Evolutionary conservation across 345 rosid species (phyloP).

Genomic region (Arabis alpina): DNA sequence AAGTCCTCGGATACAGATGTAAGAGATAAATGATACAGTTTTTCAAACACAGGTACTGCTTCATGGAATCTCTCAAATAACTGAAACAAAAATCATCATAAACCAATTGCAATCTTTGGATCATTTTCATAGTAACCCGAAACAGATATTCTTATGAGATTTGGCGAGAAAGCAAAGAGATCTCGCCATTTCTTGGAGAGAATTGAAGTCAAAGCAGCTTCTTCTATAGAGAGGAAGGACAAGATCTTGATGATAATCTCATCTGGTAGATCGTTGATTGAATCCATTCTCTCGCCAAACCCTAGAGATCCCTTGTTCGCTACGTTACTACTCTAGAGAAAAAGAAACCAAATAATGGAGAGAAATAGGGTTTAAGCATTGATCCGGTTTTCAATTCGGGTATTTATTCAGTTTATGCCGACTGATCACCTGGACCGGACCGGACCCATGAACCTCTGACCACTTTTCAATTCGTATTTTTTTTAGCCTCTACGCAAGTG

Average conservation of each 20-base stretch:
- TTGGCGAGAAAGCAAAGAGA: background rate
- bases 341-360: no score
- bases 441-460: background rate
- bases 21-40: no score
- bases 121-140: background rate
- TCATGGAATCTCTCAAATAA: no score
- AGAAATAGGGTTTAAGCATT: no score
- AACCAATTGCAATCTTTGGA: no score
- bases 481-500: background rate
- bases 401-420: background rate
- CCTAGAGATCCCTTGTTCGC: background rate
- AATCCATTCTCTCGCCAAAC: background rate
- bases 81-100: no score
- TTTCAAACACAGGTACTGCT: no score
- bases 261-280: conserved; percentile 4
- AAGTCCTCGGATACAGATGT: no score
- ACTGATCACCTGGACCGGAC: background rate
- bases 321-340: no score
- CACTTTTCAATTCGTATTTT: no score
- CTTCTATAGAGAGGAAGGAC: background rate
- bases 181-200: conserved; percentile 4
- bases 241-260: background rate
- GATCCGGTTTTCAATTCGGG: background rate
- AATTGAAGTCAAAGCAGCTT: conserved; percentile 19
- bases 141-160: background rate